phyloP scores from a whole-genome alignment of 2,329 filamentous ascomycete genomes.

The Daldinia sp. region DNA sequence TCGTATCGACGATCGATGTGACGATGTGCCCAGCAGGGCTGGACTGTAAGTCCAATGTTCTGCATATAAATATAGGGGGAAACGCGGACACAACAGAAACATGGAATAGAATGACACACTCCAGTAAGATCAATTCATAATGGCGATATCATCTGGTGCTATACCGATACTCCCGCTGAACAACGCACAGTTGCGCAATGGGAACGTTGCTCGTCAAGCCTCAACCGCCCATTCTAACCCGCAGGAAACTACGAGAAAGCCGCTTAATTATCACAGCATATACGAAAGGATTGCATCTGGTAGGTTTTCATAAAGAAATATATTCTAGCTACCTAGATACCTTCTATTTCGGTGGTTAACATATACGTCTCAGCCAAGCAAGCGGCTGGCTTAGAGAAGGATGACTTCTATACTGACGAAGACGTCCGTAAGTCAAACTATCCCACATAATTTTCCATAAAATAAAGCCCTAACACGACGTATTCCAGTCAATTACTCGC shows the following conservation, averaged over 20 bases:
- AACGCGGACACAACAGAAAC: neutral
- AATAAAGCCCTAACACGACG: neutral
- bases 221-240: slow-evolving; percentile 17
- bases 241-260: slow-evolving; percentile 4
- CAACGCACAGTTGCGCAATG: slow-evolving; percentile 15
- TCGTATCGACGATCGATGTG: slow-evolving; percentile 18
- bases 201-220: neutral
- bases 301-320: neutral
- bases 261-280: slow-evolving; percentile 23
- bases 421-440: slow-evolving; percentile 33
- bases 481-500: slow-evolving; percentile 21
- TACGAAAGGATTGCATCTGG: slow-evolving; percentile 23
- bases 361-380: slow-evolving; percentile 23
- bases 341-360: slow-evolving; percentile 7
- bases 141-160: slow-evolving; percentile 24
- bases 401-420: slow-evolving; percentile 37
- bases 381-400: slow-evolving; percentile 7
- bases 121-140: slow-evolving; percentile 3
- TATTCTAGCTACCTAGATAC: neutral
- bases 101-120: neutral
- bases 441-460: no score
- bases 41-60: neutral
- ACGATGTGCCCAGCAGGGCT: slow-evolving; percentile 7
- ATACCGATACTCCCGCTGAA: slow-evolving; percentile 5
- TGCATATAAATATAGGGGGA: slow-evolving; percentile 29